Percentiles rank a stretch among this genome's conserved stretches.
These are phyloP conservation scores for Camptophora hylomeconis DNA, from an alignment of 2,329 filamentous ascomycete species.

Conservation along the genomic window DNA sequence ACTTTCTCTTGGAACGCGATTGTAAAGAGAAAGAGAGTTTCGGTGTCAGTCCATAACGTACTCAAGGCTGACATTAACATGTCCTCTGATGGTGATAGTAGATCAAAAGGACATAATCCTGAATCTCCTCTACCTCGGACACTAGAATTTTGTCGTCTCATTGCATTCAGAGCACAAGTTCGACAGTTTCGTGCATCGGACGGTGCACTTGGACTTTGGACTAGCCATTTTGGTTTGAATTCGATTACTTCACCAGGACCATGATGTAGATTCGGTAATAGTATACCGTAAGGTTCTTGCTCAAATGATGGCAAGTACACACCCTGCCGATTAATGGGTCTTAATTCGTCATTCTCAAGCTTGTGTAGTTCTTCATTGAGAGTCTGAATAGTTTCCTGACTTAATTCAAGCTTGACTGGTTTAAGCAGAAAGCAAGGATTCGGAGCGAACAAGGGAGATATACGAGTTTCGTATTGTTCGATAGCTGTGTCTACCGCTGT, in stretches of 20 bases:
- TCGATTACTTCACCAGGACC: constrained; percentile 41
- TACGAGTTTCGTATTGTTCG: constrained; percentile 35
- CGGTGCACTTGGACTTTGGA: constrained; percentile 62
- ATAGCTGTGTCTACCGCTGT: constrained; percentile 23
- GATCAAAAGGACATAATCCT: constrained; percentile 52
- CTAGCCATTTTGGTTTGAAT: constrained; percentile 77
- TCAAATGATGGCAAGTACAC: constrained; percentile 37
- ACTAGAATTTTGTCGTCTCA: constrained; percentile 25
- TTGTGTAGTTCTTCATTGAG: constrained; percentile 33
- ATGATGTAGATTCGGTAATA: constrained; percentile 62
- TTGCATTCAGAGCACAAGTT: constrained; percentile 52
- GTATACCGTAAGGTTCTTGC: constrained; percentile 48
- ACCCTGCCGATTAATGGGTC: constrained; percentile 30
- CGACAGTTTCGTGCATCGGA: constrained; percentile 51
- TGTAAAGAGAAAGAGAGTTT: constrained; percentile 24
- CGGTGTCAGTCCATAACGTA: constrained; percentile 17
- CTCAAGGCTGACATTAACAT: constrained; percentile 29
- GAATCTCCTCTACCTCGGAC: constrained; percentile 15
- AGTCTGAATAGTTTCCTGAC: constrained; percentile 41
- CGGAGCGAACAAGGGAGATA: constrained; percentile 43
- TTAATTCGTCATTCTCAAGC: constrained; percentile 9
- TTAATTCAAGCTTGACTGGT: constrained; percentile 32
- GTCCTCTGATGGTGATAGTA: constrained; percentile 37
- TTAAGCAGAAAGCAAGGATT: constrained; percentile 18
- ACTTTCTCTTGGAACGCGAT: constrained; percentile 24